Percentiles rank a stretch among this genome's conserved stretches.
Conservation (phyloP, 1,284 basidiomycete genomes). For the Heimioporus retisporus region DNA sequence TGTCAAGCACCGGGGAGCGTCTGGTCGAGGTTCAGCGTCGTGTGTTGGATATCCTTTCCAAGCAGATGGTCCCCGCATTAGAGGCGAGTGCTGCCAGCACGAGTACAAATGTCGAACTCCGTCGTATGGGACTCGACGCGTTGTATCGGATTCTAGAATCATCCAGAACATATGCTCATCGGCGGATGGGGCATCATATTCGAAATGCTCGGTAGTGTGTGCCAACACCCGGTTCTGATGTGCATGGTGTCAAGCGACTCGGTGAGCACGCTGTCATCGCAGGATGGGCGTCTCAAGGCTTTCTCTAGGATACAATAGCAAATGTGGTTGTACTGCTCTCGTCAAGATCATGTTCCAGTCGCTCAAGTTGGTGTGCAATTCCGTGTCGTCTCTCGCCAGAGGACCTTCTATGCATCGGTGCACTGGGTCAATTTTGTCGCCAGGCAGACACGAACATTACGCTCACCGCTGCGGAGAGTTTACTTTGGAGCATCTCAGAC, state of each 20-base stretch:
- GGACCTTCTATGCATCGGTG: slow-evolving; percentile 91
- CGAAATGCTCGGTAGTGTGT: slow-evolving; percentile 88
- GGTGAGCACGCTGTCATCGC: slow-evolving; percentile 48
- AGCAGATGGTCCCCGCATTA: slow-evolving; percentile 78
- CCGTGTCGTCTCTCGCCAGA: slow-evolving; percentile 81
- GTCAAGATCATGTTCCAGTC: slow-evolving; percentile 96
- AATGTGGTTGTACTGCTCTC: slow-evolving; percentile 72
- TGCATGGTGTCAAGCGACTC: slow-evolving; percentile 58
- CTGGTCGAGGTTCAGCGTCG: slow-evolving; percentile 82
- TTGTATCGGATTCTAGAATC: slow-evolving; percentile 92
- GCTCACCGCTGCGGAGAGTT: slow-evolving; percentile 89
- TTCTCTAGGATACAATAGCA: slow-evolving; percentile 63
- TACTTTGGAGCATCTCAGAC: slow-evolving; percentile 96
- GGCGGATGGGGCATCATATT: slow-evolving; percentile 96
- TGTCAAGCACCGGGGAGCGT: slow-evolving; percentile 68
- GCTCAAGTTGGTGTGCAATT: slow-evolving; percentile 94
- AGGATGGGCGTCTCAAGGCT: slow-evolving; percentile 53
- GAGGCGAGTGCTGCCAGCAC: slow-evolving; percentile 50
- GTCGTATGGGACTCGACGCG: slow-evolving; percentile 89
- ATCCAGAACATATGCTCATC: slow-evolving; percentile 88
- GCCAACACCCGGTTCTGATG: slow-evolving; percentile 59
- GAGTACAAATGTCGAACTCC: slow-evolving; percentile 77
- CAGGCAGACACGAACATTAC: slow-evolving; percentile 97
- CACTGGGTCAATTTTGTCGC: slow-evolving; percentile 90
- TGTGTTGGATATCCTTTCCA: slow-evolving; percentile 84